phyloP scores from a whole-genome alignment of 768 basidiomycete species.

The Lyophyllum decastes region DNA sequence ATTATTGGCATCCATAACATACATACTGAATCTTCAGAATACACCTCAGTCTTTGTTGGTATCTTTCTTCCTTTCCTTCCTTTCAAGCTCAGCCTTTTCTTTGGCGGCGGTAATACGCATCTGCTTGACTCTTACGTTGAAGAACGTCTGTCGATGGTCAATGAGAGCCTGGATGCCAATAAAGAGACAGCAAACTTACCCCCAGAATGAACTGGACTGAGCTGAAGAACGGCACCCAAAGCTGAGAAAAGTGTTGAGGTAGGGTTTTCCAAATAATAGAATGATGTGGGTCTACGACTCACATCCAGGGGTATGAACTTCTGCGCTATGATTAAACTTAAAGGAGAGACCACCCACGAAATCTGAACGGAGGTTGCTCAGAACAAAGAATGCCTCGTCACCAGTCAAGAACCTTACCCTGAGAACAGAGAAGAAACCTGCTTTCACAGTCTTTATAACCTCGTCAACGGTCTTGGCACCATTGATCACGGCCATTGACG shows the following conservation, averaged over 20 bases:
- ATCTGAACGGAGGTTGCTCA: conserved; percentile 45
- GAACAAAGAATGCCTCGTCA: not conserved
- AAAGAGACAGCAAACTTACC: conserved; percentile 41
- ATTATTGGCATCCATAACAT: conserved; percentile 19
- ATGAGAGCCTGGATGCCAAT: conserved; percentile 3
- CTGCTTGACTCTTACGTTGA: conserved; percentile 74
- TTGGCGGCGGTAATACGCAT: conserved; percentile 53
- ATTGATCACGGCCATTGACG: conserved; percentile 82
- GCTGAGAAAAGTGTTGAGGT: conserved; percentile 35
- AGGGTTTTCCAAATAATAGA: not conserved
- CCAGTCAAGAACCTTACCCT: conserved; percentile 44
- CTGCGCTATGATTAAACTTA: conserved; percentile 76
- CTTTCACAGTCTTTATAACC: conserved; percentile 65
- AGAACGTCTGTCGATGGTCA: conserved; percentile 52
- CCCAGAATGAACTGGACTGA: conserved; percentile 74
- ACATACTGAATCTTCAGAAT: not conserved
- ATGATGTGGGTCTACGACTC: conserved; percentile 16
- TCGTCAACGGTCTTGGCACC: conserved; percentile 71
- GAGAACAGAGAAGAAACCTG: conserved; percentile 74
- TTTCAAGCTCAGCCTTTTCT: conserved; percentile 46
- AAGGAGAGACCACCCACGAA: conserved; percentile 78
- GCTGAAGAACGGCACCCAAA: conserved; percentile 91
- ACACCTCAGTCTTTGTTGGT: not conserved
- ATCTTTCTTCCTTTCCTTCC: conserved; percentile 23
- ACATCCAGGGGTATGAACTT: conserved; percentile 79